These are phyloP conservation scores for Aureobasidium pullulans DNA, from an alignment of 2,329 filamentous ascomycete species.

Conservation along the genomic window DNA sequence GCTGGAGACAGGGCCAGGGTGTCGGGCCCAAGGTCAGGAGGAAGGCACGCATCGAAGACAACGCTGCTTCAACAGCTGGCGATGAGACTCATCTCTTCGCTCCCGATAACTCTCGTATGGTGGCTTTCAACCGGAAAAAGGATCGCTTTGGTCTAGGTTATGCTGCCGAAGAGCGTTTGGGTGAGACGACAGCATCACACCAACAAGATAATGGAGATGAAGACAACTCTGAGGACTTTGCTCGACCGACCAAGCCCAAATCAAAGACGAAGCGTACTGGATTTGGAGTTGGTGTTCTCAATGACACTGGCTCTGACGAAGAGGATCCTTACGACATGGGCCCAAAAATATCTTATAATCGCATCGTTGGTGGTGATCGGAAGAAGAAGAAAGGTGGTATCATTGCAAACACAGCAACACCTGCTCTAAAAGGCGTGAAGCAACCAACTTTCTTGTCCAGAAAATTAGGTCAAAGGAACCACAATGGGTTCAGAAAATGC, in stretches of 20 bases:
- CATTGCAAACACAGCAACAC: slow-evolving; percentile 19
- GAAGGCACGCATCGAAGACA: slow-evolving; percentile 47
- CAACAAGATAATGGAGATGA: slow-evolving; percentile 25
- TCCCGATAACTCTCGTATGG: slow-evolving; percentile 68
- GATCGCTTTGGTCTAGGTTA: slow-evolving; percentile 66
- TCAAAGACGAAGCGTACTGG: slow-evolving; percentile 56
- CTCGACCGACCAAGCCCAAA: slow-evolving; percentile 25
- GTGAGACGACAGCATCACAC: slow-evolving; percentile 1
- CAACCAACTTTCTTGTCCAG: slow-evolving; percentile 70
- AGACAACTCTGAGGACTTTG: slow-evolving; percentile 28
- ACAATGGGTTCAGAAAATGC: slow-evolving; percentile 57
- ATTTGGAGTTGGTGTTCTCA: slow-evolving; percentile 81
- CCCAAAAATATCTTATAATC: slow-evolving; percentile 81
- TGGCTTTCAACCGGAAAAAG: slow-evolving; percentile 57
- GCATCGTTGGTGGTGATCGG: slow-evolving; percentile 72
- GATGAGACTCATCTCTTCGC: slow-evolving; percentile 65
- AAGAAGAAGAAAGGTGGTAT: slow-evolving; percentile 51
- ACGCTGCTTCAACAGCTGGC: slow-evolving; percentile 21
- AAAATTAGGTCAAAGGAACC: slow-evolving; percentile 39
- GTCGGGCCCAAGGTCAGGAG: slow-evolving; percentile 80
- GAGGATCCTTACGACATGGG: slow-evolving; percentile 92
- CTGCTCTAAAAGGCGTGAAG: slow-evolving; percentile 10
- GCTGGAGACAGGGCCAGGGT: slow-evolving; percentile 90
- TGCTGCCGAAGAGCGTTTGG: slow-evolving; percentile 50
- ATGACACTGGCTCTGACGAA: slow-evolving; percentile 90